These are phyloP conservation scores for Bipolaris sorokiniana DNA, from an alignment of 2,329 filamentous ascomycete genomes.

Conservation along the genomic window DNA sequence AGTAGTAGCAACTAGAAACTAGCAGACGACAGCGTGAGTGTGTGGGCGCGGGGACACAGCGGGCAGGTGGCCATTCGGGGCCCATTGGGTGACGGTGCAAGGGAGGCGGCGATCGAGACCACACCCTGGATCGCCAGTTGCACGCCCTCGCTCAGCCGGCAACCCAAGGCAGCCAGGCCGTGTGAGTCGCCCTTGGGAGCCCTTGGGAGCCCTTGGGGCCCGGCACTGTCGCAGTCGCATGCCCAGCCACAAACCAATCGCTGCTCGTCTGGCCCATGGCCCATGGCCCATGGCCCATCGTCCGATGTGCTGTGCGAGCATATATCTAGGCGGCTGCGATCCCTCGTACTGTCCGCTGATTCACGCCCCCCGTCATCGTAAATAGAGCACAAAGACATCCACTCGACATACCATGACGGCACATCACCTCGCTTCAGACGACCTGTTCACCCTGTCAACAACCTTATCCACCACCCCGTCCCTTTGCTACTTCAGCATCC, in stretches of 20 bases:
- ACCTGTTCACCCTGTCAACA: background rate
- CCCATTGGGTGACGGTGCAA: slow-evolving; percentile 1
- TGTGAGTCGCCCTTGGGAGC: background rate
- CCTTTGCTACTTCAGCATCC: slow-evolving; percentile 45
- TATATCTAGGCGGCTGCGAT: slow-evolving; percentile 27
- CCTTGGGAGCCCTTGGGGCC: slow-evolving; percentile 7
- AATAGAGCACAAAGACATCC: background rate
- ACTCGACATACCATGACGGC: slow-evolving; percentile 21
- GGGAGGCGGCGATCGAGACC: slow-evolving; percentile 11
- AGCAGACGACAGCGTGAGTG: background rate
- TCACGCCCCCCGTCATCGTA: slow-evolving; percentile 14
- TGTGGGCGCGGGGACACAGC: background rate
- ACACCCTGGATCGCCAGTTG: slow-evolving; percentile 6
- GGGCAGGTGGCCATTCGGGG: background rate
- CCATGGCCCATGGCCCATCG: slow-evolving; percentile 8
- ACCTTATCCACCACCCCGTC: slow-evolving; percentile 6
- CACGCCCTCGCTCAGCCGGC: background rate
- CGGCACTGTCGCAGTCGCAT: slow-evolving; percentile 14
- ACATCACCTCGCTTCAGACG: slow-evolving; percentile 19
- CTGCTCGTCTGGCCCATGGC: slow-evolving; percentile 1
- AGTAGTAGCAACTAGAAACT: too few relatives aligned
- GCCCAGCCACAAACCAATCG: slow-evolving; percentile 18
- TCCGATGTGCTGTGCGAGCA: slow-evolving; percentile 17
- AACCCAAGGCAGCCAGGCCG: slow-evolving; percentile 2
- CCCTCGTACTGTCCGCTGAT: slow-evolving; percentile 16